Base-by-base conservation (phyloP, 2,329 filamentous ascomycete species). In the Lithohypha guttulata region DNA sequence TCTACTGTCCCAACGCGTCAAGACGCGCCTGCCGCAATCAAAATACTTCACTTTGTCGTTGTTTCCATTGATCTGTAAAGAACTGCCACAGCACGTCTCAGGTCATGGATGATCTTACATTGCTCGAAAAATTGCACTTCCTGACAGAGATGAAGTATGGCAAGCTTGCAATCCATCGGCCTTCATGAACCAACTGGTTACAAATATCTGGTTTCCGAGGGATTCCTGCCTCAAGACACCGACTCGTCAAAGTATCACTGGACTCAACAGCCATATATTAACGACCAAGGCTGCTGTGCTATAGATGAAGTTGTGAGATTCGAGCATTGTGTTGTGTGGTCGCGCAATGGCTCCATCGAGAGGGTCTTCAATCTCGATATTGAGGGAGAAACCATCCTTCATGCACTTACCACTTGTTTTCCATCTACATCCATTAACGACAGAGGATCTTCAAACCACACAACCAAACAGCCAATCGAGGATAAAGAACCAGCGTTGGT, bases 101-200 rank as follows among this genome's bases (percentile, higher is more conserved):
- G n/a, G n/a, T n/a, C n/a, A 19, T 28, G 13, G 23, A 10, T 19
- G 13, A 14, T 37, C 13, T 21, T 37, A n/a, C 11, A 19, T 7
- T 20, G 8, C 23, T 19, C n/a, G 3, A n/a, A 14, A 9, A 28
- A 6, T 29, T 17, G 9, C 29, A n/a, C 14, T 9, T n/a, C 8
- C 17, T 21, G 14, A 6, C 22, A 10, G 35, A 39, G 9, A 40
- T 40, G 28, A 40, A 31, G 52, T 54, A 98, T 98, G 93, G 89
- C 89, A 52, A 79, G 82, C 57, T 77, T 95, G 63, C 83, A 77
- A 61, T 95, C 89, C 49, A 74, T 95, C 55, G 91, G 91, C 60
- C 71, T 94, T 56, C 89, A 96, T 67, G 79, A 82, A 64, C 87
- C 93, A 44, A 76, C 82, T 45, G 86, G 81, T 48, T 70, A 96